Conservation (phyloP, 202 grass and related monocot species). For the Carex sylvatica region DNA sequence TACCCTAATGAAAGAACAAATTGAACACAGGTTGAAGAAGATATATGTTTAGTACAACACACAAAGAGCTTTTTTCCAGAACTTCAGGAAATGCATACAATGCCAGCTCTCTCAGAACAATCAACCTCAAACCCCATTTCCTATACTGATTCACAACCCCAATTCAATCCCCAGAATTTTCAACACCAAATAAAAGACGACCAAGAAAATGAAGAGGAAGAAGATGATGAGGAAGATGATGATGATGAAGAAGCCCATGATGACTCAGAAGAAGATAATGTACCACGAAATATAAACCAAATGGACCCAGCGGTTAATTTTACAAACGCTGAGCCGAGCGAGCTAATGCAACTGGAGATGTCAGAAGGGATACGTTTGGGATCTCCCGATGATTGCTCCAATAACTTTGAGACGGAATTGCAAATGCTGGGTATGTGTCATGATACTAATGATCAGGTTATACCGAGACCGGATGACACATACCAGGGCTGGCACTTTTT, state of each 20-base stretch:
- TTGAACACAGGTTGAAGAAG: constrained; percentile 71
- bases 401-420: constrained; percentile 42
- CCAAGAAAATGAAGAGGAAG: constrained; percentile 27
- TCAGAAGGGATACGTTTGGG: constrained; percentile 31
- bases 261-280: constrained; percentile 42
- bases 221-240: constrained; percentile 26
- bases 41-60: constrained; percentile 52
- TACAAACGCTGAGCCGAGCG: constrained; percentile 27
- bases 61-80: constrained; percentile 63
- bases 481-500: constrained; percentile 51
- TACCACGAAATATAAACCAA: neutral
- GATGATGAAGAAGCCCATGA: neutral
- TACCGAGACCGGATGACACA: constrained; percentile 34
- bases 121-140: constrained; percentile 61
- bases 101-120: constrained; percentile 59
- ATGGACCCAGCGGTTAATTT: neutral
- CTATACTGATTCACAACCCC: constrained; percentile 20
- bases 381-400: constrained; percentile 51
- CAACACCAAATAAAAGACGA: constrained; percentile 16
- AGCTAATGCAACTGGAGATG: constrained; percentile 49
- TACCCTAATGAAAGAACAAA: neutral
- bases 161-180: constrained; percentile 16
- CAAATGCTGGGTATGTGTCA: constrained; percentile 35
- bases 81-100: constrained; percentile 33
- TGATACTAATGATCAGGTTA: constrained; percentile 29